Evolutionary conservation across 2,329 filamentous ascomycete genomes (phyloP).

Genomic region (Penicillium italicum): DNA sequence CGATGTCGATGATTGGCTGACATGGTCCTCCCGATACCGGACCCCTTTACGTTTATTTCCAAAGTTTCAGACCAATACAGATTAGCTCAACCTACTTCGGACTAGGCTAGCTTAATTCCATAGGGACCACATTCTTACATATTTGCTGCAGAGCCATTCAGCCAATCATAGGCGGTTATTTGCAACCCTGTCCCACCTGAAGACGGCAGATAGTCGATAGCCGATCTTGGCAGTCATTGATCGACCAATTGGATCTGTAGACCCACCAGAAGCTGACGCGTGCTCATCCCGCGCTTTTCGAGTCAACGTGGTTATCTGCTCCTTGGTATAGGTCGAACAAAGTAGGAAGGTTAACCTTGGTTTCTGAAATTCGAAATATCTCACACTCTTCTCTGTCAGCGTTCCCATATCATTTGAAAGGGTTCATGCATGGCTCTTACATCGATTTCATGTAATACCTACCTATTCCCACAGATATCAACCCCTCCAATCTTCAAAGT

Average conservation of each 20-base stretch:
- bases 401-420: not conserved
- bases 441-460: not conserved
- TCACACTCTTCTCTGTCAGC: not conserved
- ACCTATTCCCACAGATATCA: not conserved
- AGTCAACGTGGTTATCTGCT: constrained; percentile 15
- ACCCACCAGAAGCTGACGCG: constrained; percentile 34
- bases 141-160: constrained; percentile 17
- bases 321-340: not conserved
- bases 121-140: constrained; percentile 19
- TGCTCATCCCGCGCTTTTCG: constrained; percentile 27
- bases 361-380: not conserved
- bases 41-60: not conserved
- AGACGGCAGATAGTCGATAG: constrained; percentile 42
- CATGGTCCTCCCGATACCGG: constrained; percentile 18
- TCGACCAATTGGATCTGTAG: constrained; percentile 26
- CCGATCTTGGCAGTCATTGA: constrained; percentile 34
- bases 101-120: constrained; percentile 5
- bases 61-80: not conserved
- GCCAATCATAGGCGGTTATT: not conserved
- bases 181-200: constrained; percentile 8
- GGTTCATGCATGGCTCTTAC: not conserved
- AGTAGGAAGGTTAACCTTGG: constrained; percentile 5
- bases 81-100: not conserved
- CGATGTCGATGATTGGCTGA: constrained; percentile 10
- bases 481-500: not conserved